Conservation (phyloP, 352 stramenopile genomes). For the Globisporangium spinosum region DNA sequence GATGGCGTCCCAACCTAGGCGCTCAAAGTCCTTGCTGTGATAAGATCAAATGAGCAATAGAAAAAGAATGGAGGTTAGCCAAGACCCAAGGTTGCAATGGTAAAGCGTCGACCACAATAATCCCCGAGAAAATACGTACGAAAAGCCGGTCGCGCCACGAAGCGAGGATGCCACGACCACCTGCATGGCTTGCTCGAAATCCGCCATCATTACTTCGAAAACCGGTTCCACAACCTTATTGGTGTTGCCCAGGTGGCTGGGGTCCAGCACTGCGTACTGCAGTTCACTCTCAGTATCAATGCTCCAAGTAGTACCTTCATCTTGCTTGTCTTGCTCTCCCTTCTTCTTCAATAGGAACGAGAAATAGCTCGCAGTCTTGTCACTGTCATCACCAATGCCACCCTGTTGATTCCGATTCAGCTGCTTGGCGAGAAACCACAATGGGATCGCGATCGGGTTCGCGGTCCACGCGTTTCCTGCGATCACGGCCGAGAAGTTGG, state of each 20-base stretch:
- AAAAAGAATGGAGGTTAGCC: neutral
- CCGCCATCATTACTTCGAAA: conserved; percentile 58
- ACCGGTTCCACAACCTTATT: neutral
- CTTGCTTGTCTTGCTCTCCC: neutral
- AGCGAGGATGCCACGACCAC: conserved; percentile 63
- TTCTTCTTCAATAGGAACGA: conserved; percentile 34
- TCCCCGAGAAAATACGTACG: conserved; percentile 26
- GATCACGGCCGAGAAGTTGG: conserved; percentile 41
- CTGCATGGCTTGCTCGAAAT: conserved; percentile 78
- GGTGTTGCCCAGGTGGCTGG: neutral
- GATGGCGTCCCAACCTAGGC: conserved; percentile 69
- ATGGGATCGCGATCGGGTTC: conserved; percentile 56
- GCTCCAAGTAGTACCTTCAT: neutral
- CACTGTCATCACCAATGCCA: neutral
- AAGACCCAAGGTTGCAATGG: neutral
- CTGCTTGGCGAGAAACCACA: conserved; percentile 64
- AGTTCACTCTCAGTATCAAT: neutral
- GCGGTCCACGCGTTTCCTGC: conserved; percentile 50
- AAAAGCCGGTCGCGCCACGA: conserved; percentile 50
- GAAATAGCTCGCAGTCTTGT: conserved; percentile 30
- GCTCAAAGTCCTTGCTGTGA: conserved; percentile 51
- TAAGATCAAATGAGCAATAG: neutral
- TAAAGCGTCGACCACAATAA: neutral
- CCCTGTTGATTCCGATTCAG: conserved; percentile 2
- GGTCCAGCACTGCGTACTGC: neutral